Evolutionary conservation across 2,329 filamentous ascomycete species (phyloP).

Genomic region (Zymoseptoria tritici): DNA sequence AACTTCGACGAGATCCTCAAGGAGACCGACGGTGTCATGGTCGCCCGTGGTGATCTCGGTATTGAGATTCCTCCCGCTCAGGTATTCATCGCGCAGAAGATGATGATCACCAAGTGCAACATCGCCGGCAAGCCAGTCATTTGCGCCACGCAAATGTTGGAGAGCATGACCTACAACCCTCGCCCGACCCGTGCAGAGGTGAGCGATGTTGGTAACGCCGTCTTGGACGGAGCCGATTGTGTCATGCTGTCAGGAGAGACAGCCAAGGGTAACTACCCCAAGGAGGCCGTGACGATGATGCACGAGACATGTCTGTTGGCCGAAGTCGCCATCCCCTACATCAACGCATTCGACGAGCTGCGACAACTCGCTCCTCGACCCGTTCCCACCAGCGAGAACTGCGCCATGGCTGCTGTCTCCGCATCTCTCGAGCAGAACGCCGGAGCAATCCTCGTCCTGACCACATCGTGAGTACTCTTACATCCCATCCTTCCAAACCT

Average conservation of each 20-base stretch:
- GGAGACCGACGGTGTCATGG: conserved; percentile 99
- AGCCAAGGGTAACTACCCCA: conserved; percentile 92
- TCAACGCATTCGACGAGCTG: conserved; percentile 93
- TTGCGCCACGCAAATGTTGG: conserved; percentile 98
- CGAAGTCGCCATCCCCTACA: conserved; percentile 94
- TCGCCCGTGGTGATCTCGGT: conserved; percentile 94
- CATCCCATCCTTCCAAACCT: conserved; percentile 86
- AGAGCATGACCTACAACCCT: conserved; percentile 99
- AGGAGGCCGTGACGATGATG: conserved; percentile 93
- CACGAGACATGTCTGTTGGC: conserved; percentile 94
- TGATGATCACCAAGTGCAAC: conserved; percentile 99
- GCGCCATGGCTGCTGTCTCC: conserved; percentile 93
- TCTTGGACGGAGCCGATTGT: conserved; percentile 95
- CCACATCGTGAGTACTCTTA: conserved; percentile 72
- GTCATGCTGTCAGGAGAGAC: conserved; percentile 99
- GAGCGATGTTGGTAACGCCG: conserved; percentile 95
- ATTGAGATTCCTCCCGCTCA: conserved; percentile 98
- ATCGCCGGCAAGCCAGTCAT: conserved; percentile 97
- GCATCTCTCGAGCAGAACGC: conserved; percentile 94
- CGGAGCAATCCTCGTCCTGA: conserved; percentile 90
- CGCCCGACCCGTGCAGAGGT: conserved; percentile 97
- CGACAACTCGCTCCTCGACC: conserved; percentile 75
- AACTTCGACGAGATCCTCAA: conserved; percentile 97
- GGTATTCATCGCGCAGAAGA: conserved; percentile 99
- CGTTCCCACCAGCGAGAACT: conserved; percentile 82